Base-by-base conservation (phyloP, 371 early-diverging fungal genomes). In the Mucor saturninus region DNA sequence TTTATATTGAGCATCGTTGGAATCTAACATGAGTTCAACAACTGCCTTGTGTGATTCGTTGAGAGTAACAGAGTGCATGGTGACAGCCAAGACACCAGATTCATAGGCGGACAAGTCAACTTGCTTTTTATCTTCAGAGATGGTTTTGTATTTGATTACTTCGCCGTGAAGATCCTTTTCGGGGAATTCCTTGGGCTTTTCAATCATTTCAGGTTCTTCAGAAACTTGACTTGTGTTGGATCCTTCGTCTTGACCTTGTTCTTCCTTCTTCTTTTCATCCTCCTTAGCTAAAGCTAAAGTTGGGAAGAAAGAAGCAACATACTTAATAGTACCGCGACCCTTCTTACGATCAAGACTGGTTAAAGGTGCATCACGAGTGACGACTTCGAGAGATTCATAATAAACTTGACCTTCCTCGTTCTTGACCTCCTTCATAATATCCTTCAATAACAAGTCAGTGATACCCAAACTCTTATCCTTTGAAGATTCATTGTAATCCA, bases 381-480 rank as follows among this genome's bases (percentile, higher is more conserved):
- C 61, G 32, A 59, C 81, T 26, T 69, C 76, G 7, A 74, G 70
- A 7, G 73, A 67, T 51, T 74, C 72, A 56, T 81, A 84, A 13
- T 76, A 58, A 35, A 65, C 50, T 60, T 83, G 79, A 14, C 71
- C 74, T 9, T 76, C 71, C 26, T 70, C 76, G 0, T 59, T 68
- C 46, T 67, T 75, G 48, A 53, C 38, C 65, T 81, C 77, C 30
- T 68, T 67, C 52, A 79, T 73, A 11, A 81, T 46, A 8, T 76
- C 73, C 67, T 79, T 75, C 52, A 81, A 45, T 15, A 66, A 38
- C 15, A 85, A 65, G 31, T 72, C 76, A 4, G 81, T 81, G 6
- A 69, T 72, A 45, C 95, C 95, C 62, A 94, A 75, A 2, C 80
- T 76, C 64, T 87, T 88, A 69, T 93, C 91, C 61, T 84, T 87